Conservation (phyloP, 2,329 filamentous ascomycete genomes). For the Aquanectria penicillioides region DNA sequence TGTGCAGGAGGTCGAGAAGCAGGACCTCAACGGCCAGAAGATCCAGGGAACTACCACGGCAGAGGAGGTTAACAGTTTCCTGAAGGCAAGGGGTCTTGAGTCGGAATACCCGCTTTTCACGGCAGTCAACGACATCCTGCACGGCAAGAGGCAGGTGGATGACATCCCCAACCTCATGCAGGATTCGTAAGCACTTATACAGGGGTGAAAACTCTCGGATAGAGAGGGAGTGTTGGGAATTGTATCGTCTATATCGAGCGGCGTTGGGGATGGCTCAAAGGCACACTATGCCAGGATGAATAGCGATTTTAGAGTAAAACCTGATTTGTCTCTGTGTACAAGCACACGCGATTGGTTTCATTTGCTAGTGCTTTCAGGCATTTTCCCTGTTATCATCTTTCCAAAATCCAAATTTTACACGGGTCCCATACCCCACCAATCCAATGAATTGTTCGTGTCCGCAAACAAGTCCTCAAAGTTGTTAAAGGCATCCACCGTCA, state of each 20-base stretch:
- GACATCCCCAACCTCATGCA: slow-evolving; percentile 80
- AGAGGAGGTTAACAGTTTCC: slow-evolving; percentile 88
- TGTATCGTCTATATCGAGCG: slow-evolving; percentile 27
- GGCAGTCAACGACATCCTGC: slow-evolving; percentile 82
- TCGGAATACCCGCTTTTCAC: slow-evolving; percentile 92
- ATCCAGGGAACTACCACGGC: slow-evolving; percentile 94
- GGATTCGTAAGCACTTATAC: slow-evolving; percentile 35
- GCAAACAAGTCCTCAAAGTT: slow-evolving; percentile 37
- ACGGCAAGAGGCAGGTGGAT: slow-evolving; percentile 79
- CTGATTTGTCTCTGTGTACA: slow-evolving; percentile 2
- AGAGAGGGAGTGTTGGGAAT: neutral
- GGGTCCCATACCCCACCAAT: slow-evolving; percentile 10
- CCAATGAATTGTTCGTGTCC: slow-evolving; percentile 20
- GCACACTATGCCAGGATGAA: slow-evolving; percentile 27
- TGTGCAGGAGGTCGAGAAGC: slow-evolving; percentile 87
- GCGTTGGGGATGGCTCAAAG: slow-evolving; percentile 35
- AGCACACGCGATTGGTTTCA: neutral
- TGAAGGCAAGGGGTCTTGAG: slow-evolving; percentile 81
- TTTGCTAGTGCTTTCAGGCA: no score
- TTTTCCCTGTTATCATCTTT: no score
- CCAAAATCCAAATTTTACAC: neutral
- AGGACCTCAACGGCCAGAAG: slow-evolving; percentile 95
- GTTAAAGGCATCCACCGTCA: slow-evolving; percentile 41
- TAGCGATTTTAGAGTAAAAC: slow-evolving; percentile 25
- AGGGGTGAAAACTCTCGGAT: neutral